Percentiles rank a stretch among this genome's conserved stretches.
These are phyloP conservation scores for Neopestalotiopsis clavispora DNA, from an alignment of 2,329 filamentous ascomycete species.

Conservation along the genomic window DNA sequence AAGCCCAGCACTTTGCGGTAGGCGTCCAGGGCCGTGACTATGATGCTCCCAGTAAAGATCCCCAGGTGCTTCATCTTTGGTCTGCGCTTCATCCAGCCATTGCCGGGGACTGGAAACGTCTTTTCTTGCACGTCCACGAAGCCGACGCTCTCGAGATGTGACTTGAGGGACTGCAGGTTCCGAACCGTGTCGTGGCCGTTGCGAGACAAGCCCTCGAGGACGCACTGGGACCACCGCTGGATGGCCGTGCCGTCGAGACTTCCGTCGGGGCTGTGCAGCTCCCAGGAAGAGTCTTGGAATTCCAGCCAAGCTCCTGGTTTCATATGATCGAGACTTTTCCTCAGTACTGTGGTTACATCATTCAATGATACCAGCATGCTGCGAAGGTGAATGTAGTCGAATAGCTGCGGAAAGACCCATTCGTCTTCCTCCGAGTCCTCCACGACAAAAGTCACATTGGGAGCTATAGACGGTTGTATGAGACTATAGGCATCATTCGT, in stretches of 20 bases:
- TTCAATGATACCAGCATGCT: slow-evolving; percentile 9
- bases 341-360: background rate
- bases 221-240: background rate
- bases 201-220: background rate
- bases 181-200: slow-evolving; percentile 1
- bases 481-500: background rate
- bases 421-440: slow-evolving; percentile 15
- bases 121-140: slow-evolving; percentile 17
- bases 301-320: slow-evolving; percentile 14
- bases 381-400: slow-evolving; percentile 15
- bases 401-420: slow-evolving; percentile 10
- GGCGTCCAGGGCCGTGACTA: background rate
- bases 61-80: slow-evolving; percentile 3
- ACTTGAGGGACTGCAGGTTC: background rate
- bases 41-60: background rate
- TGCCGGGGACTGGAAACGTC: background rate
- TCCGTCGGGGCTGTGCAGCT: background rate
- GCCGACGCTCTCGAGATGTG: background rate
- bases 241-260: background rate
- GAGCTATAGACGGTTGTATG: background rate
- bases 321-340: slow-evolving; percentile 9
- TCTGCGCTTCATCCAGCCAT: background rate
- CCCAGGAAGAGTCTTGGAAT: slow-evolving; percentile 3
- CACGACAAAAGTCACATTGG: slow-evolving; percentile 8
- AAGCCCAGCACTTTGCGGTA: slow-evolving; percentile 1